These are phyloP conservation scores for Mortierella polycephala DNA, from an alignment of 371 early-diverging fungal genomes.

Conservation along the genomic window DNA sequence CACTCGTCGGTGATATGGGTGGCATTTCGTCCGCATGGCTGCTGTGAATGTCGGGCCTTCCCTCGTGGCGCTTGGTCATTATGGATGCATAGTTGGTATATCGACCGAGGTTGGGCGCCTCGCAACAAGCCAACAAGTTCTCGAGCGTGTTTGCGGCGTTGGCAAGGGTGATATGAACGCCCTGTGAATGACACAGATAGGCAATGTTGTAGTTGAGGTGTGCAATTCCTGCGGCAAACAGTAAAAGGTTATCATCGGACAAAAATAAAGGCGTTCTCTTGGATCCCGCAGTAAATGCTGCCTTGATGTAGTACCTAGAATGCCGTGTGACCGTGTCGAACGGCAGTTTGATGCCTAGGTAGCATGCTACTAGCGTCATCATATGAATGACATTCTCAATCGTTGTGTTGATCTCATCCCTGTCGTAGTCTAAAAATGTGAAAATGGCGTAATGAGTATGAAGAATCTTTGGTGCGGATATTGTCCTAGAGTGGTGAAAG, in stretches of 20 bases:
- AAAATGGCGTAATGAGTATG: conserved; percentile 15
- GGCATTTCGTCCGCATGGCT: conserved; percentile 7
- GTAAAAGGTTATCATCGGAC: conserved; percentile 64
- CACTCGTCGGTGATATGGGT: conserved; percentile 16
- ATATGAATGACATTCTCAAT: conserved; percentile 84
- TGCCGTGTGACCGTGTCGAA: conserved; percentile 59
- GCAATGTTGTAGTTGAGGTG: conserved; percentile 90
- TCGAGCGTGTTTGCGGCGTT: conserved; percentile 72
- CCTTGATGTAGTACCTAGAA: conserved; percentile 38
- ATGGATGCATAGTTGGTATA: conserved; percentile 57
- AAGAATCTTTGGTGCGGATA: conserved; percentile 61
- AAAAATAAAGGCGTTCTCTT: conserved; percentile 73
- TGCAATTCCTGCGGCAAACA: conserved; percentile 77
- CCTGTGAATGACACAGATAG: conserved; percentile 86
- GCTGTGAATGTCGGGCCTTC: background rate
- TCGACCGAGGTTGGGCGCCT: conserved; percentile 71
- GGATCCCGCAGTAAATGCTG: conserved; percentile 30
- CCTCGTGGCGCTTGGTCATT: conserved; percentile 24
- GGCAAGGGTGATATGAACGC: conserved; percentile 72
- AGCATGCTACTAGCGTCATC: conserved; percentile 79
- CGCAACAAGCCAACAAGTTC: conserved; percentile 77
- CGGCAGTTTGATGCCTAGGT: conserved; percentile 82
- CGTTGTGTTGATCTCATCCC: conserved; percentile 86
- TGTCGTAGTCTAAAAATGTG: conserved; percentile 57
- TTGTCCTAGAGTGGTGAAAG: conserved; percentile 7